Base-by-base conservation (phyloP, 1,139 yeast species). In the Yamadazyma taylorii region DNA sequence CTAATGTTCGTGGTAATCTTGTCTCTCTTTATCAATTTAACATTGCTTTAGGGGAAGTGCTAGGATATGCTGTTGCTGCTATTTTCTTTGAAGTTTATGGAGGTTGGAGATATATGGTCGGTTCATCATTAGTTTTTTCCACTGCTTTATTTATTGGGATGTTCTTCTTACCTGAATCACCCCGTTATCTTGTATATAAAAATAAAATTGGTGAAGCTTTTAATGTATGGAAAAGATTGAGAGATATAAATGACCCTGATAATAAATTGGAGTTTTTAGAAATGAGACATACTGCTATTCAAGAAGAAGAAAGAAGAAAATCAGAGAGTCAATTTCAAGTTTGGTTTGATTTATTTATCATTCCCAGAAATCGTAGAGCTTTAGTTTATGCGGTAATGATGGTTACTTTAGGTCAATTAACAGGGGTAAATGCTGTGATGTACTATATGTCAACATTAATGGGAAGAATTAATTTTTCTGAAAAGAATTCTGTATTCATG, bases 81-180 rank as follows among this genome's bases (percentile, higher is more conserved):
- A 75, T 78, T 14, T 79, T 79, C 53, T 75, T 66, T 40, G 68
- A 67, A 14, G 81, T 78, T n/a, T 50, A 60, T 5, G 78, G 75
- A 22, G 79, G 78, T 26, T 78, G 83, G 82, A 62, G 83, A 50
- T 76, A 50, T 52, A 77, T 76, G 78, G 65, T 77, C 14, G 82
- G 82, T 17, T 74, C 83, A 1, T 75, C 83, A 3, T 60, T 78
- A 33, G 66, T 79, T 1, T 79, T 77, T 49, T 78, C 84, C 5
- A 73, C 81, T 1, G 50, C 66, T 11, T 57, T 77, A 50, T 59
- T 73, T 26, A 35, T 63, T 39, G 81, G 81, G 23, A 51, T 75
- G 55, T 57, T 69, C 51, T 69, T 69, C 49, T 54, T 72, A 32
- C 78, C 78, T 5, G 78, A 72, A 47, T 69, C 78, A 9, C 79